These are phyloP conservation scores for Aureobasidium zeae DNA, from an alignment of 2,329 filamentous ascomycete genomes.

Conservation along the genomic window DNA sequence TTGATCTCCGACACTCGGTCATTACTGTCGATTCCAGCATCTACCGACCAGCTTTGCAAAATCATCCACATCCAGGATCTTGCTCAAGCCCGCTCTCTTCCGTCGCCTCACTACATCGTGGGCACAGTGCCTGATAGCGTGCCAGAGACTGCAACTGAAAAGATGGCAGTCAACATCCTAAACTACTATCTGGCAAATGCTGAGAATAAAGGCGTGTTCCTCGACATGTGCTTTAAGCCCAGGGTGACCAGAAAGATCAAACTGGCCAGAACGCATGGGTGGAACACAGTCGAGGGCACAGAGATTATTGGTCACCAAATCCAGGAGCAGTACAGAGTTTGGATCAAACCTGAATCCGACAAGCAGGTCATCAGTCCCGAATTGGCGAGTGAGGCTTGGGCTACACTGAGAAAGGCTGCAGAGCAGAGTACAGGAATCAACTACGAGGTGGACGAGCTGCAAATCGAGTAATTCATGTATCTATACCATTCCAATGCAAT, in stretches of 20 bases:
- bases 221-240: slow-evolving; percentile 39
- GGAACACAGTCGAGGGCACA: slow-evolving; percentile 34
- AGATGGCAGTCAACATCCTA: slow-evolving; percentile 23
- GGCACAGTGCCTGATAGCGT: slow-evolving; percentile 33
- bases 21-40: background rate
- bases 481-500: background rate
- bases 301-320: slow-evolving; percentile 36
- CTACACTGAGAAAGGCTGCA: background rate
- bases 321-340: slow-evolving; percentile 33
- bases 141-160: slow-evolving; percentile 26
- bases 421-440: slow-evolving; percentile 4
- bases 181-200: slow-evolving; percentile 23
- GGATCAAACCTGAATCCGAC: slow-evolving; percentile 19
- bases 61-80: slow-evolving; percentile 27
- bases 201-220: slow-evolving; percentile 27
- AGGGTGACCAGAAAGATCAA: slow-evolving; percentile 31
- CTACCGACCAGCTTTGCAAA: background rate
- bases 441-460: background rate
- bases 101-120: slow-evolving; percentile 30
- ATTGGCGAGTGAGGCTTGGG: background rate
- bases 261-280: slow-evolving; percentile 27
- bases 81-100: slow-evolving; percentile 22
- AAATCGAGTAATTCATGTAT: background rate
- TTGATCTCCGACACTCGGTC: slow-evolving; percentile 13
- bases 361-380: background rate